phyloP scores from a whole-genome alignment of 306 rosid species.

The Comarum palustre region DNA sequence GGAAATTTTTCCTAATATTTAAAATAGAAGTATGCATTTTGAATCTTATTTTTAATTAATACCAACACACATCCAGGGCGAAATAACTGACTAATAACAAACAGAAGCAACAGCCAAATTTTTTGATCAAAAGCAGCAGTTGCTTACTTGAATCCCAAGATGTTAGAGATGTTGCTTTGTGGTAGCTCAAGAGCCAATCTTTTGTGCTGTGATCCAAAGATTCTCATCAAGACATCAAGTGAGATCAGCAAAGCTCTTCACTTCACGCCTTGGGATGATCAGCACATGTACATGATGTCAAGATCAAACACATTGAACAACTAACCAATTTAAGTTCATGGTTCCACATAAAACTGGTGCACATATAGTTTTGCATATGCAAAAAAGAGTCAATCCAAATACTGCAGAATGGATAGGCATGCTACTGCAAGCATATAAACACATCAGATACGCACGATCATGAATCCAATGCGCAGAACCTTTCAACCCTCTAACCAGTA shows the following conservation, averaged over 20 bases:
- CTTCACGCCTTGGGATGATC: constrained; percentile 87
- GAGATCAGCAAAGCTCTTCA: constrained; percentile 79
- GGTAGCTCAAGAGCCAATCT: constrained; percentile 67
- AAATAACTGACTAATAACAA: neutral
- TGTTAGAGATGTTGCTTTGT: constrained; percentile 79
- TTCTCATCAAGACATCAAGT: constrained; percentile 77
- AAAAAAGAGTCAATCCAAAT: constrained; percentile 2
- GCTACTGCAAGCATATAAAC: neutral
- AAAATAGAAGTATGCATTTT: too few species aligned
- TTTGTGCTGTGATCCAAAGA: constrained; percentile 86
- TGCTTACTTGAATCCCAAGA: constrained; percentile 66
- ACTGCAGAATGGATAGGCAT: neutral
- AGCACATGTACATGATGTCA: constrained; percentile 78
- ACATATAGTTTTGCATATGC: neutral
- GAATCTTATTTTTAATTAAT: too few species aligned
- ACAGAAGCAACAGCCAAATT: too few species aligned
- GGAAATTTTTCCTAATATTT: too few species aligned
- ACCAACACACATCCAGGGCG: neutral
- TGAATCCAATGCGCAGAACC: neutral
- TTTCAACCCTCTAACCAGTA: too few species aligned
- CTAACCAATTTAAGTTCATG: neutral
- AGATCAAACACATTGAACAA: constrained; percentile 41
- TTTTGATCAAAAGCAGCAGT: neutral
- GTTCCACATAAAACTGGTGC: constrained; percentile 4
- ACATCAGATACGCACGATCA: neutral